Base-by-base conservation (phyloP, 2,329 filamentous ascomycete genomes). In the Xylaria sp. region DNA sequence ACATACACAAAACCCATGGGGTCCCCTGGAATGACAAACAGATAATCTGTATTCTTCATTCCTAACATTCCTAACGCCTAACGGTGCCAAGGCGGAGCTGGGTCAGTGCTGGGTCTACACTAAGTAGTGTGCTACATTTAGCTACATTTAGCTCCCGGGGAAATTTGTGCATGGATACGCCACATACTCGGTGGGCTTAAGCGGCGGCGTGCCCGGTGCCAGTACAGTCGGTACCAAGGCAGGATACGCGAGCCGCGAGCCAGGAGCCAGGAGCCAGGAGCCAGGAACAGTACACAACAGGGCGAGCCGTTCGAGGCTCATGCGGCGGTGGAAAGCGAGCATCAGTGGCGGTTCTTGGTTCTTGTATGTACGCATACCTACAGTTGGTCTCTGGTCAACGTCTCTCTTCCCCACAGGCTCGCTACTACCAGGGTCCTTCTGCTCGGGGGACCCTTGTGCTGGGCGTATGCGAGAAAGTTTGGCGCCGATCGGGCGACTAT, bases 401-500 rank as follows among this genome's bases (percentile, higher is more conserved):
- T n/a, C n/a, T n/a, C n/a, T n/a, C n/a, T 36, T 36, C 33, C 33
- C 33, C 33, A 36, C 33, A 41, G 39, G 39, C 15, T 15, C 39
- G 4, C 12, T 13, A 39, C 36, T 39, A 39, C 33, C 10, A 36
- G 33, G 33, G 33, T 36, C 33, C 31, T 31, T 31, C 36, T 33
- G 33, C 54, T 61, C 60, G n/a, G 33, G 60, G 60, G 66, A 31
- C 48, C 51, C 23, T 43, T 36, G 18, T 36, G 31, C 43, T 43
- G 36, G 36, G 18, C 25, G 33, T 49, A 8, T 23, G 52, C 36
- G 20, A 23, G 23, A 31, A 28, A 39, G 18, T 20, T 61, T 46
- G 33, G 57, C 25, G 56, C 60, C 33, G 59, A 62, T 64, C 60
- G 28, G 62, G 52, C 41, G 43, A 59, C 60, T 28, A 25, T 69